Conservation (phyloP, 1,284 basidiomycete species). For the Dichomitus squalens region DNA sequence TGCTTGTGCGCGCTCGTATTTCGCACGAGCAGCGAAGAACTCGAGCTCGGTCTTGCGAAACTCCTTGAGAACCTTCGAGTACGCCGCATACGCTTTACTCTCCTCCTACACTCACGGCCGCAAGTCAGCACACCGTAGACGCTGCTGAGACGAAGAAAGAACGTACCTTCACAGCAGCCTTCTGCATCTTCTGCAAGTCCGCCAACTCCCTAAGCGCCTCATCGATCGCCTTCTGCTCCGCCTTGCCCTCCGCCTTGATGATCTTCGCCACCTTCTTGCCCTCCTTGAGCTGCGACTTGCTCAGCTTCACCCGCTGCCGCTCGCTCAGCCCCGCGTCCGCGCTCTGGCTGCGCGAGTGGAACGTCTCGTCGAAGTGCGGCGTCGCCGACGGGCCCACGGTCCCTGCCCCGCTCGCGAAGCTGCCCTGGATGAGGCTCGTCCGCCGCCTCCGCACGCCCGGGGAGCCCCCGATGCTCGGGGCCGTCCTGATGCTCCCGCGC, state of each 20-base stretch:
- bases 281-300: constrained; percentile 49
- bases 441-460: constrained; percentile 37
- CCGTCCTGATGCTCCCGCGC: constrained; percentile 24
- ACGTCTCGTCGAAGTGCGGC: constrained; percentile 37
- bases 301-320: constrained; percentile 49
- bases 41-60: constrained; percentile 53
- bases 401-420: constrained; percentile 53
- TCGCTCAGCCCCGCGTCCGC: constrained; percentile 46
- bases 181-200: constrained; percentile 55
- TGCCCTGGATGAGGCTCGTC: constrained; percentile 41
- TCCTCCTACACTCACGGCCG: constrained; percentile 44
- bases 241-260: constrained; percentile 53
- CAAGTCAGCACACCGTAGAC: not conserved
- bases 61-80: constrained; percentile 43
- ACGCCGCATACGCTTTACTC: constrained; percentile 43
- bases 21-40: constrained; percentile 47
- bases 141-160: not conserved
- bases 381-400: constrained; percentile 43
- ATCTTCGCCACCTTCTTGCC: constrained; percentile 53
- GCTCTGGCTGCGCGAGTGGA: constrained; percentile 39
- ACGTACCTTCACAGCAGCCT: constrained; percentile 50
- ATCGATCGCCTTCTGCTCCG: constrained; percentile 50
- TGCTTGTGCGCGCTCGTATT: constrained; percentile 49
- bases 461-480: constrained; percentile 21
- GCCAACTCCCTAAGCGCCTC: constrained; percentile 53